Base-by-base conservation (phyloP, 1,284 basidiomycete species). In the Rhodotorula sp. region DNA sequence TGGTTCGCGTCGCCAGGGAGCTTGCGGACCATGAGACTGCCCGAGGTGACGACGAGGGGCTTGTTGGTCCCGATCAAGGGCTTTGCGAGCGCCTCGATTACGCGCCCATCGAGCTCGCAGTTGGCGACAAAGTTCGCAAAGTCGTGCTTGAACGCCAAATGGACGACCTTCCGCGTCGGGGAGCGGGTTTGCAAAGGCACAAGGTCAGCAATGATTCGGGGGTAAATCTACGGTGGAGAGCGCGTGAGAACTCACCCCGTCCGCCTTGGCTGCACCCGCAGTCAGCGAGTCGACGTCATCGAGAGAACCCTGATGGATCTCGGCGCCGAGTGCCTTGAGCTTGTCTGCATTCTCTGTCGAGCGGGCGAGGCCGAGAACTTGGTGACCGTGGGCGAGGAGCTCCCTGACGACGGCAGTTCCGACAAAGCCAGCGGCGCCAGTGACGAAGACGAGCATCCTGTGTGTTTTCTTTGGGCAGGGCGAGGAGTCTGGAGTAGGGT, bases 391-490 rank as follows among this genome's bases (percentile, higher is more conserved):
- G 0, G 62, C 46, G 52, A 78, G 29, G 51, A 81, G 77, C 12
- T 75, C 57, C 16, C 67, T 60, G 58, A 75, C 62, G 60, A 80
- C 58, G 26, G 64, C 63, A 5, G 67, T 46, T 21, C 80, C 81
- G 59, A 79, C 68, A 39, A 65, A 77, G 14, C 80, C 80, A 3
- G 76, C 68, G 23, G 75, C 80, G 47, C 80, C 78, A 39, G 80
- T 80, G 61, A 80, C 60, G 64, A 80, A 80, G 62, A 79, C 75
- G 60, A 76, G 73, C 79, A 80, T 79, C n/a, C n/a, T n/a, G n/a
- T n/a, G n/a, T n/a, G n/a, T n/a, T n/a, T n/a, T n/a, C n/a, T n/a
- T n/a, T n/a, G n/a, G n/a, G n/a, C n/a, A n/a, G n/a, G n/a, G n/a
- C n/a, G n/a, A n/a, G n/a, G n/a, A n/a, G n/a, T n/a, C n/a, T n/a